A percentile compares a stretch with the other conserved stretches of the same genome.
These are phyloP conservation scores for Populus hybrid DNA, from an alignment of 441 rosid species.

Conservation along the genomic window DNA sequence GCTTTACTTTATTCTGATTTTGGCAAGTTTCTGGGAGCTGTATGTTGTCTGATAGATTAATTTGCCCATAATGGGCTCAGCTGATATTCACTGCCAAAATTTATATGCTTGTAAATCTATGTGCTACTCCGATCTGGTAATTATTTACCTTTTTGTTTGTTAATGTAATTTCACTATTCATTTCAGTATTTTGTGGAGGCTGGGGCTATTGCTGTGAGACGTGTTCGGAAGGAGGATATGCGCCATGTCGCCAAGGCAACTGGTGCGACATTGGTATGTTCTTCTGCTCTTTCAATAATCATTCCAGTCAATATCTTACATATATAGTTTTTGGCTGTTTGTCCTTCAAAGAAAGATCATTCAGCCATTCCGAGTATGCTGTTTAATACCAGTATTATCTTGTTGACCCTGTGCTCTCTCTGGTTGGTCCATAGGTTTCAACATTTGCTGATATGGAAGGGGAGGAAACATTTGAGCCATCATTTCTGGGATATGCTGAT, in stretches of 20 bases:
- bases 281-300: neutral
- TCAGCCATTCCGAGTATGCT: neutral
- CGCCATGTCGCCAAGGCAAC: slow-evolving; percentile 98
- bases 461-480: slow-evolving; percentile 91
- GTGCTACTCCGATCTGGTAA: neutral
- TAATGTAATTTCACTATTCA: slow-evolving; percentile 5
- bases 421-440: slow-evolving; percentile 54
- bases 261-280: slow-evolving; percentile 84
- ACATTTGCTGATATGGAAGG: slow-evolving; percentile 99
- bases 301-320: neutral
- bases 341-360: neutral
- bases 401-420: slow-evolving; percentile 8
- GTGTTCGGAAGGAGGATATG: slow-evolving; percentile 96
- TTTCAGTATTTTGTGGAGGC: slow-evolving; percentile 95
- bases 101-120: neutral
- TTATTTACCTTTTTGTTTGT: neutral
- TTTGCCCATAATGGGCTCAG: neutral
- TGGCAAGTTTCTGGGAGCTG: neutral
- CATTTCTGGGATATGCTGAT: slow-evolving; percentile 78
- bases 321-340: neutral
- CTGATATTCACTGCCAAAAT: neutral
- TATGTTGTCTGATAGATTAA: neutral
- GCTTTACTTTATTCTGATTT: neutral
- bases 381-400: neutral
- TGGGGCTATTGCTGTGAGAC: slow-evolving; percentile 96